These are phyloP conservation scores for Lolium perenne DNA, from an alignment of 176 grass and related monocot genomes.

Conservation along the genomic window DNA sequence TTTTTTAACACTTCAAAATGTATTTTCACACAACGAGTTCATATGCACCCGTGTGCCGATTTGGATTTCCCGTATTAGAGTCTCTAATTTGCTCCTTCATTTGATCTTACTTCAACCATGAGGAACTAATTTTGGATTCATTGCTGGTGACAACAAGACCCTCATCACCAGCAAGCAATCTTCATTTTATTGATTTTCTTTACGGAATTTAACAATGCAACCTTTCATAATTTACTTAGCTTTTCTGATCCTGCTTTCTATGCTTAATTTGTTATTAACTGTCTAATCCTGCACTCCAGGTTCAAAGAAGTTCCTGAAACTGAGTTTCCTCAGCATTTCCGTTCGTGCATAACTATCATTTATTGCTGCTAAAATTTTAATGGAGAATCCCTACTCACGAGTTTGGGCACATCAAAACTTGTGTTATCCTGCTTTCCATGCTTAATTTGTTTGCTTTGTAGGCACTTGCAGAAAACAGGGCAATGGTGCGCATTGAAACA, in stretches of 20 bases:
- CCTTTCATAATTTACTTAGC: neutral
- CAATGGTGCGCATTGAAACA: neutral
- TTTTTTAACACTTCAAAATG: too few species aligned
- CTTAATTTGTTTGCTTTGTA: neutral
- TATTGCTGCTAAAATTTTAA: too few species aligned
- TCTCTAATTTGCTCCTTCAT: neutral
- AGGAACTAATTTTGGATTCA: neutral
- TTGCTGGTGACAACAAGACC: neutral
- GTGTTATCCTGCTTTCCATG: too few species aligned
- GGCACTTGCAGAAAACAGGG: neutral
- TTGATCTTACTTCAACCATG: neutral
- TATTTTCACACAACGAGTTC: too few species aligned
- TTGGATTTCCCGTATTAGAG: neutral
- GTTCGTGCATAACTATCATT: too few species aligned
- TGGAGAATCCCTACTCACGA: too few species aligned
- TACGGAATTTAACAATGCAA: neutral
- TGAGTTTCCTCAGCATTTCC: too few species aligned
- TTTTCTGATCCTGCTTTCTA: neutral
- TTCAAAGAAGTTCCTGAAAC: neutral
- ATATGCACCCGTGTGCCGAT: too few species aligned
- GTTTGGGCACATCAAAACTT: too few species aligned
- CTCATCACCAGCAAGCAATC: neutral
- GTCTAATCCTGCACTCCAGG: too few species aligned
- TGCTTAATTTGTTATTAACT: neutral
- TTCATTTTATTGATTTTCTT: neutral